These are phyloP conservation scores for Penicillium paxilli DNA, from an alignment of 495 filamentous ascomycete species.

Conservation along the genomic window DNA sequence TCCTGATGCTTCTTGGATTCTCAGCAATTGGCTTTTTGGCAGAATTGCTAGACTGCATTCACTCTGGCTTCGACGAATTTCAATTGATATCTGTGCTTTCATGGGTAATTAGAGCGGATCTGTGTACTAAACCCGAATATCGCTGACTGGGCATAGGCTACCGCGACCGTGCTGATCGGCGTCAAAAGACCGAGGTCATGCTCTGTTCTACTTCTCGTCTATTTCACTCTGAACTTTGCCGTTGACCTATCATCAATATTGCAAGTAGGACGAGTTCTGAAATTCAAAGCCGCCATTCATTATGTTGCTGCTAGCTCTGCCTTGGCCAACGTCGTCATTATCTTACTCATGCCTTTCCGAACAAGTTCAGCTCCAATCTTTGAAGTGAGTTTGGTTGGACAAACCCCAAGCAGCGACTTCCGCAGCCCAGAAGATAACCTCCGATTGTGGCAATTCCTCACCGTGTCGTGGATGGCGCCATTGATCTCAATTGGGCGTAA, in stretches of 20 bases:
- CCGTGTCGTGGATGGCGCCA: constrained; percentile 79
- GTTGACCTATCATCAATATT: constrained; percentile 34
- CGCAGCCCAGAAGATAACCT: constrained; percentile 83
- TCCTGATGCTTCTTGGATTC: constrained; percentile 39
- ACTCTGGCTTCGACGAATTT: constrained; percentile 21
- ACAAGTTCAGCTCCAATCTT: constrained; percentile 55
- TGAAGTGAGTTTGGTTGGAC: constrained; percentile 61
- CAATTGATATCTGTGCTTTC: constrained; percentile 36
- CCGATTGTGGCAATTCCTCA: constrained; percentile 77
- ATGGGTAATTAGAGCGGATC: constrained; percentile 43
- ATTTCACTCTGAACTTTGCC: constrained; percentile 35
- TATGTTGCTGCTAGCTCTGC: constrained; percentile 44
- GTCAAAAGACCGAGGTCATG: constrained; percentile 50
- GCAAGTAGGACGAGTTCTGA: constrained; percentile 25
- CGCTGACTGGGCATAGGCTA: constrained; percentile 33
- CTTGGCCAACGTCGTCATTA: constrained; percentile 44
- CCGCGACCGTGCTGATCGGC: constrained; percentile 43
- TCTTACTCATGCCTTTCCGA: constrained; percentile 72
- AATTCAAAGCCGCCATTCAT: constrained; percentile 35
- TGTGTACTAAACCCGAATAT: background rate
- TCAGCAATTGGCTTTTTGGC: constrained; percentile 40
- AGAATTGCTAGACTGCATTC: constrained; percentile 40
- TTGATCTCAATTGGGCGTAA: constrained; percentile 63
- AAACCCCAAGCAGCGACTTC: constrained; percentile 55
- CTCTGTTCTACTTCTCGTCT: constrained; percentile 34